Conservation (phyloP, 768 basidiomycete species). For the Boletus barrowsii region DNA sequence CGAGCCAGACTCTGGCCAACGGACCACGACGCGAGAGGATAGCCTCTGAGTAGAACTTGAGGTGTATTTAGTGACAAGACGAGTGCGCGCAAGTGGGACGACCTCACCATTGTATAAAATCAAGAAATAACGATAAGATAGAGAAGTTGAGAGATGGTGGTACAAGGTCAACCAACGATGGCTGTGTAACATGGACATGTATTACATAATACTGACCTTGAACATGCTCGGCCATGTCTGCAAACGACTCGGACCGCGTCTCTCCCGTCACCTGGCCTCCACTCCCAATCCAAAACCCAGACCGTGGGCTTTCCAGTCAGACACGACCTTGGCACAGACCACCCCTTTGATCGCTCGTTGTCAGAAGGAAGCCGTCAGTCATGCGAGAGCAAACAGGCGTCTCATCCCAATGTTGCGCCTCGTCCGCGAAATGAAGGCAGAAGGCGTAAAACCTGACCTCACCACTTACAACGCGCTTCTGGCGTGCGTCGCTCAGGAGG, state of each 20-base stretch:
- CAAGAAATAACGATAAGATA: constrained; percentile 22
- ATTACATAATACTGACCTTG: too few relatives aligned
- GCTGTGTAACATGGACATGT: constrained; percentile 14
- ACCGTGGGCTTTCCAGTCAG: constrained; percentile 25
- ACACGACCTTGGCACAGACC: constrained; percentile 25
- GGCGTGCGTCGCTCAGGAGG: constrained; percentile 42
- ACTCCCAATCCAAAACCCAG: neutral
- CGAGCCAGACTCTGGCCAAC: constrained; percentile 96
- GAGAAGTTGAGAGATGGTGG: neutral
- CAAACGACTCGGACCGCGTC: neutral
- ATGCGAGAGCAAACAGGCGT: constrained; percentile 35
- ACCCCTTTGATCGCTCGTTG: constrained; percentile 28
- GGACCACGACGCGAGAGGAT: constrained; percentile 93
- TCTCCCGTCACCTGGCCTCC: neutral
- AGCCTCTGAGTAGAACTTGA: constrained; percentile 80
- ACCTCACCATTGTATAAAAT: neutral
- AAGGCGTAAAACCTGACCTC: constrained; percentile 50
- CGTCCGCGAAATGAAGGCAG: constrained; percentile 56
- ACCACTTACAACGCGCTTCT: constrained; percentile 59
- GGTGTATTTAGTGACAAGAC: neutral
- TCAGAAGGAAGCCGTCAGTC: constrained; percentile 31
- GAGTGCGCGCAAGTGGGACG: neutral
- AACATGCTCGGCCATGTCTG: constrained; percentile 10
- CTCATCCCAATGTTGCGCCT: constrained; percentile 42
- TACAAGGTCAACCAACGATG: constrained; percentile 21